Percentiles rank a stretch among this genome's conserved stretches.
phyloP scores from a whole-genome alignment of 192 early-diverging fungal genomes.

The Coemansia sp. region DNA sequence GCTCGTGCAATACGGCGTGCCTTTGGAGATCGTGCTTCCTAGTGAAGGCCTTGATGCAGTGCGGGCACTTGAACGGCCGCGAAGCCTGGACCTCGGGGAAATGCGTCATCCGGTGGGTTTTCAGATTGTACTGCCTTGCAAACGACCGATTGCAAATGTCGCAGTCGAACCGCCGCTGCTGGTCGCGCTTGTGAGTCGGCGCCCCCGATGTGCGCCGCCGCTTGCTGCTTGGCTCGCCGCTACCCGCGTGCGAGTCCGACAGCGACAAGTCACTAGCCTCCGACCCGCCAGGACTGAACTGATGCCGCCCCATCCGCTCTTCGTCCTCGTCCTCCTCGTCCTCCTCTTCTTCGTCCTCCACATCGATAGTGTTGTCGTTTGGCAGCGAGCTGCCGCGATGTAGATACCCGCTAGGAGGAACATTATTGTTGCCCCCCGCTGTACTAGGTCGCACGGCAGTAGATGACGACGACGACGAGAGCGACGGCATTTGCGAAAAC shows the following conservation, averaged over 20 bases:
- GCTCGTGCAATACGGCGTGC: slow-evolving; percentile 62
- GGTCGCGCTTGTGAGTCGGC: slow-evolving; percentile 43
- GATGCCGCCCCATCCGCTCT: neutral
- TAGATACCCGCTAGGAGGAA: neutral
- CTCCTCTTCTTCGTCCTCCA: slow-evolving; percentile 4
- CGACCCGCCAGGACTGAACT: neutral
- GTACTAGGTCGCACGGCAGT: neutral
- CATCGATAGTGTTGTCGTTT: neutral
- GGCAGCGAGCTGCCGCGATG: neutral
- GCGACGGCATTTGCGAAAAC: slow-evolving; percentile 47
- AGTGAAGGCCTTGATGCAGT: slow-evolving; percentile 68
- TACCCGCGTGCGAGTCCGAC: neutral
- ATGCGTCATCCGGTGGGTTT: slow-evolving; percentile 75
- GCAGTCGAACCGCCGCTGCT: slow-evolving; percentile 57
- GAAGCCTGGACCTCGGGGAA: slow-evolving; percentile 50
- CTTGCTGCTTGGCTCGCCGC: slow-evolving; percentile 11
- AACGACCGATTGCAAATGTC: slow-evolving; percentile 69
- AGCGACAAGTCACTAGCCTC: slow-evolving; percentile 8
- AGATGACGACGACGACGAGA: slow-evolving; percentile 6
- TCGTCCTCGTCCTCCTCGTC: slow-evolving; percentile 16
- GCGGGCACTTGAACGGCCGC: slow-evolving; percentile 61
- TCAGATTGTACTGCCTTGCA: slow-evolving; percentile 79
- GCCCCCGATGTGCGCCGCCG: slow-evolving; percentile 26
- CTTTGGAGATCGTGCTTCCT: slow-evolving; percentile 77
- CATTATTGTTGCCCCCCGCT: neutral